These are phyloP conservation scores for Trichoderma cornu-damae DNA, from an alignment of 2,329 filamentous ascomycete species.

Conservation along the genomic window DNA sequence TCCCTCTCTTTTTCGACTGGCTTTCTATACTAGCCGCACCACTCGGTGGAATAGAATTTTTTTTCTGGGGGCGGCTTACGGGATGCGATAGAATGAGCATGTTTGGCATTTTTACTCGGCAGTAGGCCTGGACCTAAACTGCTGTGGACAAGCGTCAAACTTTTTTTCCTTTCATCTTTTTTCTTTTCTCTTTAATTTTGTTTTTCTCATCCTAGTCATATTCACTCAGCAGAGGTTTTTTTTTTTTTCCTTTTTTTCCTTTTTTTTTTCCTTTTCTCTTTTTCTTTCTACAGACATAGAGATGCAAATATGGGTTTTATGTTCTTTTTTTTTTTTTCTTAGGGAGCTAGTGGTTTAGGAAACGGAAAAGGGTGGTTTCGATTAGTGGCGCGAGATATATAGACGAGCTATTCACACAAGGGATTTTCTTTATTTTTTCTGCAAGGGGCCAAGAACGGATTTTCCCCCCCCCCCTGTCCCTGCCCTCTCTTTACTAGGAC, in stretches of 20 bases:
- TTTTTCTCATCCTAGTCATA: background rate
- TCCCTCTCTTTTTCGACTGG: background rate
- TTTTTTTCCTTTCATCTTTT: background rate
- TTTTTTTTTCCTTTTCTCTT: background rate
- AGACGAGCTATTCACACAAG: constrained; percentile 8
- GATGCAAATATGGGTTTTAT: background rate
- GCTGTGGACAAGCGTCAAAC: constrained; percentile 1
- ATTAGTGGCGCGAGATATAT: constrained; percentile 11
- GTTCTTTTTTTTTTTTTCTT: background rate
- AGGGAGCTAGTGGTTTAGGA: constrained; percentile 12
- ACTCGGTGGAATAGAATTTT: constrained; percentile 6
- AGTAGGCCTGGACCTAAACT: background rate
- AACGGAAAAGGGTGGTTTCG: background rate
- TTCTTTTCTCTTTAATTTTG: background rate
- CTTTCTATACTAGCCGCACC: constrained; percentile 3
- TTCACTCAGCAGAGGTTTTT: background rate
- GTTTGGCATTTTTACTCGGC: constrained; percentile 5
- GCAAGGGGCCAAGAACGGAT: background rate
- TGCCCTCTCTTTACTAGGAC: background rate
- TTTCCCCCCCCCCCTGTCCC: too few species aligned
- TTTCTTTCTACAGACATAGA: constrained; percentile 1
- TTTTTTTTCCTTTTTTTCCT: background rate
- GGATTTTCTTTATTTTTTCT: background rate
- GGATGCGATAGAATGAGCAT: constrained; percentile 7
- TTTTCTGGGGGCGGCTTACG: background rate